Percentiles rank a stretch among this genome's conserved stretches.
These are phyloP conservation scores for Aspergillus fructus DNA, from an alignment of 2,329 filamentous ascomycete genomes.

Conservation along the genomic window DNA sequence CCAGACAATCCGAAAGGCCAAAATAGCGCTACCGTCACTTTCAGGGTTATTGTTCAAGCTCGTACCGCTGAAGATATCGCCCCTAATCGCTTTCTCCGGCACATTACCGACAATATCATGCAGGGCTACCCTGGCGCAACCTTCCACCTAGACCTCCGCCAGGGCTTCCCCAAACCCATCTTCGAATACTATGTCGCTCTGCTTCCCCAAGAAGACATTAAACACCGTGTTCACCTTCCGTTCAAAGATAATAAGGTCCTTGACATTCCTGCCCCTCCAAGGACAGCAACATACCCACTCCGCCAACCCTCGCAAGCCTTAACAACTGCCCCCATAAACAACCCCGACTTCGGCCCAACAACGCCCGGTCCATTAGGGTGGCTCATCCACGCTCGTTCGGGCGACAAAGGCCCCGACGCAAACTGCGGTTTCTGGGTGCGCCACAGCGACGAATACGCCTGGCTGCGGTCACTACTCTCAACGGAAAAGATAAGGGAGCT, in stretches of 20 bases:
- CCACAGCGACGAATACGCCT: slow-evolving; percentile 43
- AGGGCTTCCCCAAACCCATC: slow-evolving; percentile 36
- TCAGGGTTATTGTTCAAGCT: slow-evolving; percentile 50
- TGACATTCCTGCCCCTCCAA: slow-evolving; percentile 19
- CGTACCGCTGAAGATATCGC: slow-evolving; percentile 35
- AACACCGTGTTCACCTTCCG: slow-evolving; percentile 29
- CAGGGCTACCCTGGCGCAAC: slow-evolving; percentile 42
- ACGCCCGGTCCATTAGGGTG: slow-evolving; percentile 29
- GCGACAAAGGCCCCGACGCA: slow-evolving; percentile 47
- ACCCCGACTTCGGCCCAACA: slow-evolving; percentile 22
- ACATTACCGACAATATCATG: slow-evolving; percentile 41
- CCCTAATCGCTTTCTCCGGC: slow-evolving; percentile 35
- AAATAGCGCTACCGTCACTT: slow-evolving; percentile 42
- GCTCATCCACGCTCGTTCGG: slow-evolving; percentile 38
- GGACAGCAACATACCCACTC: slow-evolving; percentile 16
- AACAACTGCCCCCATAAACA: slow-evolving; percentile 4
- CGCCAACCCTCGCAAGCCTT: slow-evolving; percentile 17
- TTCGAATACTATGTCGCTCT: slow-evolving; percentile 33
- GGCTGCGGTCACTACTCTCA: slow-evolving; percentile 35
- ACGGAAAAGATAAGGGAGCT: slow-evolving; percentile 19
- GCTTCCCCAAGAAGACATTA: slow-evolving; percentile 24
- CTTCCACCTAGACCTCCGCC: slow-evolving; percentile 35
- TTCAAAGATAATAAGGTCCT: slow-evolving; percentile 19
- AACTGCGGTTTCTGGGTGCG: slow-evolving; percentile 50
- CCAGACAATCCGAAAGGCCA: slow-evolving; percentile 39